Evolutionary conservation across 805 yeast species (phyloP), one percentile per base, ranked within the genome.

Genomic region (Candida sphagnicola): DNA sequence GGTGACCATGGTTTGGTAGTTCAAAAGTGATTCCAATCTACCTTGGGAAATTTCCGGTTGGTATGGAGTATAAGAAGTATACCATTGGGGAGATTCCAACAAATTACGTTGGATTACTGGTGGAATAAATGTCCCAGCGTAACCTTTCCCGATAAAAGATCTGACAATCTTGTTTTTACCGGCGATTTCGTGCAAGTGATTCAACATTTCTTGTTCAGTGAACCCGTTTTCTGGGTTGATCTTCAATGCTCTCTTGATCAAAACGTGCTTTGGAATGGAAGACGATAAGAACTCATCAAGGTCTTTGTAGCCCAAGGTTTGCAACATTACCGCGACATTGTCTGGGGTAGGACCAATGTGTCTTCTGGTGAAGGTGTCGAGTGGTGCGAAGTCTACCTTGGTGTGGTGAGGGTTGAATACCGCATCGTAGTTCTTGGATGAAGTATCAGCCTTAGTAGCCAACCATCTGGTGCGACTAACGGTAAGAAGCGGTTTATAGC

Each of bases 11-110:
- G 99, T 93, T 67, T 93, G 99, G 67, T 77, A 93, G 63, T 93
- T 93, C 45, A 93, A 69, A 45, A 93, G 69, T 16, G 93, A 80
- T 65, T 91, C 96, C 51, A 93, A 74, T 52, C 99, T 80, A 39
- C 99, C 99, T 65, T 93, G 99, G 1, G 96, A 85, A 42, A 93
- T 90, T 61, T 93, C 99, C 1, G 99, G 96, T 67, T 93, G 99
- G 62, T 93, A 93, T 25, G 99, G 99, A 17, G 99, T 93, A 61
- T 93, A 93, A 1, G 97, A 88, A 15, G 99, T 93, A 71, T 93
- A 93, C 99, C 99, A 93, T 57, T 89, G 96, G 4, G 99, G 99
- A 44, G 83, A 79, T 62, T 93, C 99, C 41, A 93, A 68, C 42
- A 93, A 63, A 54, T 93, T 93, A 59, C 99, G 80, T 68, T 87